phyloP scores from a whole-genome alignment of 495 filamentous ascomycete species.

The Talaromyces wortmannii region DNA sequence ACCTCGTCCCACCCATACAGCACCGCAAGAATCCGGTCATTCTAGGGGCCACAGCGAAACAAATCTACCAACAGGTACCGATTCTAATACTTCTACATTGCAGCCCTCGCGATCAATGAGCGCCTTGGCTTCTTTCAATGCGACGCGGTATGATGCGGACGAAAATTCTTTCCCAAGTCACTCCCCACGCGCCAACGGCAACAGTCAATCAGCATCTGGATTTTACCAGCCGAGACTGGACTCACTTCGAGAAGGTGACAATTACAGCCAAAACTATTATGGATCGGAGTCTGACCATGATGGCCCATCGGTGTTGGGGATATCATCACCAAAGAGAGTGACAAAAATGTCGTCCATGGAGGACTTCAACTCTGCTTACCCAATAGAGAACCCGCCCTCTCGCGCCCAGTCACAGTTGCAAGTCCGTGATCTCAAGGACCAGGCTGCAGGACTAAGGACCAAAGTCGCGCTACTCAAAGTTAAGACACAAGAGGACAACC shows the following conservation, averaged over 20 bases:
- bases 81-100: slow-evolving; percentile 15
- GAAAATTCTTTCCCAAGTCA: slow-evolving; percentile 36
- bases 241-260: neutral
- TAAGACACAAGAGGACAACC: slow-evolving; percentile 72
- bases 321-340: slow-evolving; percentile 16
- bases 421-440: slow-evolving; percentile 78
- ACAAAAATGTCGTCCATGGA: slow-evolving; percentile 18
- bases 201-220: slow-evolving; percentile 28
- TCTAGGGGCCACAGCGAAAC: slow-evolving; percentile 52
- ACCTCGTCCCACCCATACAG: slow-evolving; percentile 27
- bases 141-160: slow-evolving; percentile 24
- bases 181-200: slow-evolving; percentile 29
- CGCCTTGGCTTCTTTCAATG: slow-evolving; percentile 34
- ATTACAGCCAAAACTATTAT: slow-evolving; percentile 8
- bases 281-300: slow-evolving; percentile 10
- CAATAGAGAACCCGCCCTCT: slow-evolving; percentile 27
- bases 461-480: slow-evolving; percentile 81
- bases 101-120: slow-evolving; percentile 34
- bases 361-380: slow-evolving; percentile 29
- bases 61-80: slow-evolving; percentile 35
- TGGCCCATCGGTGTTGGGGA: slow-evolving; percentile 22
- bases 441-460: slow-evolving; percentile 91
- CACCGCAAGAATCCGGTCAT: slow-evolving; percentile 34
- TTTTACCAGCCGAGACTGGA: slow-evolving; percentile 12
- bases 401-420: slow-evolving; percentile 51